Conservation (phyloP, 352 stramenopile genomes). For the Globisporangium radiosum region DNA sequence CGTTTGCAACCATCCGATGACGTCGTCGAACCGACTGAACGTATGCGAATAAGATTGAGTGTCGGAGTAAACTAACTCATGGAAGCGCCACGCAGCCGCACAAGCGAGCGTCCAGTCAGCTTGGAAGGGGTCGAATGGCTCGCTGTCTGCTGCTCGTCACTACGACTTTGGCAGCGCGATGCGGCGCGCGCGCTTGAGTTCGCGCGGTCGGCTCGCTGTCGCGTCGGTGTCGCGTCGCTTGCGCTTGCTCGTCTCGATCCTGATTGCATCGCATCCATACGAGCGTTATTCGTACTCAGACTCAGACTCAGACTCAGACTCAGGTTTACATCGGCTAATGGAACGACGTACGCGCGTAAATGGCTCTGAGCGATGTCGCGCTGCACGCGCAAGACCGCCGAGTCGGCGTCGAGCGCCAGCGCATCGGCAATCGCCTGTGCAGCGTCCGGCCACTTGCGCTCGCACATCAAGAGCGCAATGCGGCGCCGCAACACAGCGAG, state of each 20-base stretch:
- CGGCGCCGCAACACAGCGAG: background rate
- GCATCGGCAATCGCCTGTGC: conserved; percentile 1
- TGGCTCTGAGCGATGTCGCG: background rate
- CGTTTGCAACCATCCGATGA: conserved; percentile 56
- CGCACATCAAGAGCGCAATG: background rate
- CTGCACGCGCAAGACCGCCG: background rate
- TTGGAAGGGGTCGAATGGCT: no score
- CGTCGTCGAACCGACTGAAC: background rate
- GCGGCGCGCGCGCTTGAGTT: background rate
- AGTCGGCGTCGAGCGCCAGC: background rate
- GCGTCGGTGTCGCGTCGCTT: conserved; percentile 1
- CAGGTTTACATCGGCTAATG: background rate
- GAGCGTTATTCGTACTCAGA: no score
- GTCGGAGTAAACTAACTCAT: no score
- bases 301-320: no score
- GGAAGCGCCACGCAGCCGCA: no score
- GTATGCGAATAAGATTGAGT: background rate
- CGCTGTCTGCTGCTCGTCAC: no score
- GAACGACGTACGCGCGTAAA: background rate
- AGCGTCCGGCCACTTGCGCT: background rate
- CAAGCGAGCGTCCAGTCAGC: no score
- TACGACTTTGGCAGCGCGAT: no score
- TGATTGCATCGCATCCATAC: background rate
- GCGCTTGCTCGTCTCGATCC: background rate
- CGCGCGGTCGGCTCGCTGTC: background rate